Evolutionary conservation across 257 asterid genomes (phyloP), one percentile per base, ranked within the genome.

Genomic region (Ilex asprella): DNA sequence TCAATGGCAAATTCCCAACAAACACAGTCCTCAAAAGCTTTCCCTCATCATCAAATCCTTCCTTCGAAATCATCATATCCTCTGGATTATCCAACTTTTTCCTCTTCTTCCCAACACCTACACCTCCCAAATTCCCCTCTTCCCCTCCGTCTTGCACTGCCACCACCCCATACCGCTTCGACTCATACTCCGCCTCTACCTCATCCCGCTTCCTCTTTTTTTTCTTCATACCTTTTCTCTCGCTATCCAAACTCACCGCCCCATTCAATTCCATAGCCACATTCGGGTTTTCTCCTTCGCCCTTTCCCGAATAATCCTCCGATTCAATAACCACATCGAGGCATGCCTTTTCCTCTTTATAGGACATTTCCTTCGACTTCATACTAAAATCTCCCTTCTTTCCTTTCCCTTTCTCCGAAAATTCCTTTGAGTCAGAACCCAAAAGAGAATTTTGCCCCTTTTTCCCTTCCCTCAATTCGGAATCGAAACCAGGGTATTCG

Each of bases 121-220:
- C 67, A 15, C 66, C 54, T 53, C 78, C 41, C 30, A 81, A 56
- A 39, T 32, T 61, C 7, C 78, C 29, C 46, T 77, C 61, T 51
- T 78, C 61, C 60, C 62, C 29, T 64, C 84, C 44, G 62, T 63
- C 67, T 16, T n/a, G 2, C 11, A 62, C 75, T 10, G 59, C 71
- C 7, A 64, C 41, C 62, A 62, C 73, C 52, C 95, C 95, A 59
- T 88, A 85, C 69, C 53, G 68, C 68, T 55, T 83, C 10, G 84
- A 84, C 78, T 89, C 97, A 50, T 89, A 92, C 72, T 85, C 94
- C 15, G 84, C 81, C 76, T 93, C 99, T 58, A 93, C 77, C 76
- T 93, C 95, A 68, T 85, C 94, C 78, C 95, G 82, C 83, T 87
- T 93, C 86, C 97, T 82, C 94, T 93, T 91, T 61, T 81, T 83